Evolutionary conservation across 106 monocot genomes (phyloP).

Genomic region (Iris macrosiphon): DNA sequence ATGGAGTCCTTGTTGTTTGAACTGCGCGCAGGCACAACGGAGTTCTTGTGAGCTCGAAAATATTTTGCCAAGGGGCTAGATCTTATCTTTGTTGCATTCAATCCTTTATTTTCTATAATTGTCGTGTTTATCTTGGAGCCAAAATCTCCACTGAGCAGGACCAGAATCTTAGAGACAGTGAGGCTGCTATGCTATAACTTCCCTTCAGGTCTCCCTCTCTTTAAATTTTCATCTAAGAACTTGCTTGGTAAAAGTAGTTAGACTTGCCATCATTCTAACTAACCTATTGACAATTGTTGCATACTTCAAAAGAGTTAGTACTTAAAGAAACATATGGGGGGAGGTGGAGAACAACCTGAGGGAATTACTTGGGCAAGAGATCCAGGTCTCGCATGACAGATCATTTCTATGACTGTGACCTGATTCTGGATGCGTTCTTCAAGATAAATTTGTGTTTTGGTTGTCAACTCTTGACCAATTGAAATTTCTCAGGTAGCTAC

Average conservation of each 20-base stretch:
- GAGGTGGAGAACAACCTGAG: constrained; percentile 76
- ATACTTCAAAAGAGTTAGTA: constrained; percentile 84
- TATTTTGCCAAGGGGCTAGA: background rate
- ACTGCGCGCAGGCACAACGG: constrained; percentile 85
- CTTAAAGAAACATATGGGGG: constrained; percentile 80
- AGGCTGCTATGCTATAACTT: constrained; percentile 58
- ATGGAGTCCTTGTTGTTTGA: constrained; percentile 3
- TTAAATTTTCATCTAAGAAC: too few species aligned
- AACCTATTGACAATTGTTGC: background rate
- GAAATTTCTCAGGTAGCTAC: too few species aligned
- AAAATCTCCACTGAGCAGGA: constrained; percentile 73
- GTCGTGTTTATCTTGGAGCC: constrained; percentile 80
- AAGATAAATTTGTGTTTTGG: too few species aligned
- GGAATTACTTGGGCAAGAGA: constrained; percentile 83
- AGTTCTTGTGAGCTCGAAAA: constrained; percentile 18
- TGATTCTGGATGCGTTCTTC: constrained; percentile 17
- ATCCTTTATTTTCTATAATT: constrained; percentile 6
- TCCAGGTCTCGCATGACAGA: constrained; percentile 76
- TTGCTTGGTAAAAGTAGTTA: too few species aligned
- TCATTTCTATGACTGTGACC: constrained; percentile 70
- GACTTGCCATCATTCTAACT: too few species aligned
- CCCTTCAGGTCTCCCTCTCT: constrained; percentile 47
- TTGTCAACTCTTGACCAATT: too few species aligned
- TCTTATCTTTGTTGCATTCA: background rate
- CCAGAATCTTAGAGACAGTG: constrained; percentile 75